These are phyloP conservation scores for Kuraishia borneana DNA, from an alignment of 805 yeast species.

Conservation along the genomic window DNA sequence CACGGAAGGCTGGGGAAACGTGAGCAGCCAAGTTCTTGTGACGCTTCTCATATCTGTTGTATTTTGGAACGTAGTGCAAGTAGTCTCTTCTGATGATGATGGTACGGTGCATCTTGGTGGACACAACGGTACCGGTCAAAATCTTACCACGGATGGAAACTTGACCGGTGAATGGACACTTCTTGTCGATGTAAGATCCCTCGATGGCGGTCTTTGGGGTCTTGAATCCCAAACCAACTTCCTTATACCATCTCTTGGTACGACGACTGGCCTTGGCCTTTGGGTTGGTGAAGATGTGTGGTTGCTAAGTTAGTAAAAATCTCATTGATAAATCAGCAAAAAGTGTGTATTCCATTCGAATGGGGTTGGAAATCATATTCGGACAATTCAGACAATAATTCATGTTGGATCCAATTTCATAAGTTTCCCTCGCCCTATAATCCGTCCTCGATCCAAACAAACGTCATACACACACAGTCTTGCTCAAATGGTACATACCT, in stretches of 20 bases:
- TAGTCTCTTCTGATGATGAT: slow-evolving; percentile 99
- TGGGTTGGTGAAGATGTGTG: slow-evolving; percentile 99
- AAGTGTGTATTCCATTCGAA: slow-evolving; percentile 1
- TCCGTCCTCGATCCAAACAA: neutral
- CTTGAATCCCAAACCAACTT: slow-evolving; percentile 99
- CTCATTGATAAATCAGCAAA: neutral
- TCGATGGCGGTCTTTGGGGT: slow-evolving; percentile 98
- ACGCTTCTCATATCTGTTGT: slow-evolving; percentile 99
- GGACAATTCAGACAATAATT: too few species aligned
- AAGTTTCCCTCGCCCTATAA: too few species aligned
- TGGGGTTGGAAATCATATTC: neutral
- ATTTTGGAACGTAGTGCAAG: slow-evolving; percentile 99
- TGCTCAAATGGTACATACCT: slow-evolving; percentile 86
- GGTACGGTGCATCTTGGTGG: slow-evolving; percentile 99
- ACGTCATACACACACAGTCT: too few species aligned
- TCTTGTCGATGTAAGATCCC: slow-evolving; percentile 99
- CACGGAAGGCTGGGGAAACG: slow-evolving; percentile 99
- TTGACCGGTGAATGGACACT: slow-evolving; percentile 97
- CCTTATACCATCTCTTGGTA: slow-evolving; percentile 99
- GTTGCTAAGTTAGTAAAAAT: slow-evolving; percentile 56
- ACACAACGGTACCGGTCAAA: slow-evolving; percentile 98
- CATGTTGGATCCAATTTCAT: too few species aligned
- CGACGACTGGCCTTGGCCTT: slow-evolving; percentile 97
- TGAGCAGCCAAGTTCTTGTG: slow-evolving; percentile 99
- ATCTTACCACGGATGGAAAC: slow-evolving; percentile 99